These are phyloP conservation scores for Sporisorium exsertum DNA, from an alignment of 1,284 basidiomycete genomes.

Conservation along the genomic window DNA sequence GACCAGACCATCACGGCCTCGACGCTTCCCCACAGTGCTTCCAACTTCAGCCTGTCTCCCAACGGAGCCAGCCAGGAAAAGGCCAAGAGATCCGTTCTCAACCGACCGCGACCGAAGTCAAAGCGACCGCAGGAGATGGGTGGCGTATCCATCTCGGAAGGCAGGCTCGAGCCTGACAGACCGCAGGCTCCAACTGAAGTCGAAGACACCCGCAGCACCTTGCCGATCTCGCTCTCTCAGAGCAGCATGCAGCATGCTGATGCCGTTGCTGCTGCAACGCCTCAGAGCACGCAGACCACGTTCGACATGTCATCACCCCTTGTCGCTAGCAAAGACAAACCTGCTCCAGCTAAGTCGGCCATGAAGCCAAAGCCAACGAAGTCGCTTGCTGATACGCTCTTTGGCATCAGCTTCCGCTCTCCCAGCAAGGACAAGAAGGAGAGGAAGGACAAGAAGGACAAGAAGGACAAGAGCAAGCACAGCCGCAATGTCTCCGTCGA, in stretches of 20 bases:
- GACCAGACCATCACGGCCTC: conserved; percentile 19
- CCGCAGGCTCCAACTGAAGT: conserved; percentile 16
- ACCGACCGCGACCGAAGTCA: conserved; percentile 49
- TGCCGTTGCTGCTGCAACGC: background rate
- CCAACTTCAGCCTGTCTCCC: background rate
- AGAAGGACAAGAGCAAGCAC: conserved; percentile 48
- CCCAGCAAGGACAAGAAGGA: conserved; percentile 48
- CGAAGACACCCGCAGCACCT: conserved; percentile 51
- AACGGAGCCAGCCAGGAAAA: conserved; percentile 5
- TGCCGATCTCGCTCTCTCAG: conserved; percentile 37
- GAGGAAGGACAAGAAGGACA: conserved; percentile 41
- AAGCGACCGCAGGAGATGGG: conserved; percentile 48
- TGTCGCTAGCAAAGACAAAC: conserved; percentile 50
- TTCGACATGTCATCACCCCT: conserved; percentile 7
- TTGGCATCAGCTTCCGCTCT: conserved; percentile 48
- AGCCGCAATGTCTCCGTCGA: conserved; percentile 33
- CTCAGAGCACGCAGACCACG: conserved; percentile 1
- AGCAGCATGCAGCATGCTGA: conserved; percentile 13
- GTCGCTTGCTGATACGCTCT: conserved; percentile 64
- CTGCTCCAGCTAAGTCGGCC: conserved; percentile 55
- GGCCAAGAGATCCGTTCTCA: conserved; percentile 41
- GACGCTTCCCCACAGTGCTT: background rate
- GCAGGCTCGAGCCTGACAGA: conserved; percentile 37
- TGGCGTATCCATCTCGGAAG: conserved; percentile 49
- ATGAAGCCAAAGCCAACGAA: conserved; percentile 46